Evolutionary conservation across 805 yeast genomes (phyloP).

Genomic region (Komagataella populi): DNA sequence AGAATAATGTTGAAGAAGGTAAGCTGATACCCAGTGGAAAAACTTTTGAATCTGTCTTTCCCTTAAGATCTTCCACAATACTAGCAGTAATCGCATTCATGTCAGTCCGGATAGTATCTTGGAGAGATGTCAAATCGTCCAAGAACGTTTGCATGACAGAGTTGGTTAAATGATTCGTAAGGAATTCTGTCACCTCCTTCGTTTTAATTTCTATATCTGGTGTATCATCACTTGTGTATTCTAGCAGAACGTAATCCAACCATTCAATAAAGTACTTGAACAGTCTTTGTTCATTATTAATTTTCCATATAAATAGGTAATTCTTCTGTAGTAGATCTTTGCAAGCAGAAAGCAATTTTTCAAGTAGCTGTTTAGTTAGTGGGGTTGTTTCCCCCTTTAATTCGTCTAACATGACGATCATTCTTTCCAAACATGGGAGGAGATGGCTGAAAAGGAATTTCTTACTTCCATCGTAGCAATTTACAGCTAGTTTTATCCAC

Average conservation of each 20-base stretch:
- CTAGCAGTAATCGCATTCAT: conserved; percentile 1
- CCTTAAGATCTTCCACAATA: conserved; percentile 1
- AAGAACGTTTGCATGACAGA: neutral
- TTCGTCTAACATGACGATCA: conserved; percentile 30
- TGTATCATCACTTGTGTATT: conserved; percentile 23
- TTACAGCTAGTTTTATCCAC: conserved; percentile 36
- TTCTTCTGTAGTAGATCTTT: conserved; percentile 1
- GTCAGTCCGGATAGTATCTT: neutral
- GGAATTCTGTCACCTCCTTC: conserved; percentile 17
- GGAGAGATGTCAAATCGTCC: neutral
- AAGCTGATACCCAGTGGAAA: neutral
- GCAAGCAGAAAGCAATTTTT: neutral
- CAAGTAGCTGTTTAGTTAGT: neutral
- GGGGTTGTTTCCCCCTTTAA: conserved; percentile 21
- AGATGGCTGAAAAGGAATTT: conserved; percentile 33
- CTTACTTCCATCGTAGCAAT: conserved; percentile 34
- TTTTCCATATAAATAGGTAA: conserved; percentile 8
- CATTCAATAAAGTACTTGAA: conserved; percentile 33
- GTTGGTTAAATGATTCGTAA: conserved; percentile 10
- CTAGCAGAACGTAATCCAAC: conserved; percentile 23
- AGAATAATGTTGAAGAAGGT: neutral
- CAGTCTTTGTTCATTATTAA: conserved; percentile 28
- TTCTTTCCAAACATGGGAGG: conserved; percentile 42
- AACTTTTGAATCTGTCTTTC: neutral
- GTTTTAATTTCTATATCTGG: conserved; percentile 8